A percentile compares a stretch with the other conserved stretches of the same genome.
Conservation (phyloP, 2,329 filamentous ascomycete species). For the Fusarium keratoplasticum region DNA sequence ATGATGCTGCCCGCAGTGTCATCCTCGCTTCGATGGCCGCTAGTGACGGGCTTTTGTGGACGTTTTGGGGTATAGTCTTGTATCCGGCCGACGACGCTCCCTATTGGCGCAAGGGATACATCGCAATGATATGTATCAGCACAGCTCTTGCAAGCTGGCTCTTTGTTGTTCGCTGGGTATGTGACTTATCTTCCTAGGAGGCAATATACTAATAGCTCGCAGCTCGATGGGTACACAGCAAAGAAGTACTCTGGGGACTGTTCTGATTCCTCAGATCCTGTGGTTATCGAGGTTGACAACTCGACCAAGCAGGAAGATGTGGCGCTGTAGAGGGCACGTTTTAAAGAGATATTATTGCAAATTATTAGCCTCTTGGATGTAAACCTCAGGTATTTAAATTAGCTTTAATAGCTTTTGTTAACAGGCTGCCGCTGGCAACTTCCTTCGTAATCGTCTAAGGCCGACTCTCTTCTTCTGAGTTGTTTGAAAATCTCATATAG, state of each 20-base stretch:
- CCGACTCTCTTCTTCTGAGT: too few relatives aligned
- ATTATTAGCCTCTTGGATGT: too few relatives aligned
- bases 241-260: constrained; percentile 8
- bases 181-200: accelerated
- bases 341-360: too few relatives aligned
- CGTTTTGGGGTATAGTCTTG: constrained; percentile 58
- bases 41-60: constrained; percentile 54
- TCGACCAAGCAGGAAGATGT: background rate
- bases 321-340: too few relatives aligned
- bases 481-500: too few relatives aligned
- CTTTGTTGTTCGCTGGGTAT: constrained; percentile 34
- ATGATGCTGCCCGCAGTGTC: constrained; percentile 55
- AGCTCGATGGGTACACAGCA: constrained; percentile 23
- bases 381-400: too few relatives aligned
- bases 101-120: constrained; percentile 51
- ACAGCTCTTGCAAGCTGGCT: constrained; percentile 15
- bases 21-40: constrained; percentile 56
- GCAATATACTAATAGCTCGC: accelerated
- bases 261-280: background rate
- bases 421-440: too few relatives aligned
- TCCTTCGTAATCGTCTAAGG: too few relatives aligned
- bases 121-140: constrained; percentile 40
- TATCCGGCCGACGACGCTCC: constrained; percentile 57
- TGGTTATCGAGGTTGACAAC: background rate
- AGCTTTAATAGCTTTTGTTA: too few relatives aligned